A percentile compares a stretch with the other conserved stretches of the same genome.
phyloP scores from a whole-genome alignment of 2,329 filamentous ascomycete species.

The Lasiodiplodia citricola region DNA sequence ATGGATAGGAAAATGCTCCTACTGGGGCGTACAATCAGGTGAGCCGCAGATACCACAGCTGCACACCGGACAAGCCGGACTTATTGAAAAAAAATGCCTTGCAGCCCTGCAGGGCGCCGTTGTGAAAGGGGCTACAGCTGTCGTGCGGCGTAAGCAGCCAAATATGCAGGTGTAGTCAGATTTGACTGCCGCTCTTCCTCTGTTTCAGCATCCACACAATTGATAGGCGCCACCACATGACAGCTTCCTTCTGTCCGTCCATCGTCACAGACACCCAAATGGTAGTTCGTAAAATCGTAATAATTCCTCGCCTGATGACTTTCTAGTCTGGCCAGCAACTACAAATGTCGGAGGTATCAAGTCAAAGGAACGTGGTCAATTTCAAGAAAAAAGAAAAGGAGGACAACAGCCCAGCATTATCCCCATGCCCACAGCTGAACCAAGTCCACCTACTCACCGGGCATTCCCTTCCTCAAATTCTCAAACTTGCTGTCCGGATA shows the following conservation, averaged over 20 bases:
- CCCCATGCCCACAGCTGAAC: neutral
- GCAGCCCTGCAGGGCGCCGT: no score
- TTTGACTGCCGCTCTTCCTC: neutral
- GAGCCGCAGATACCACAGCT: neutral
- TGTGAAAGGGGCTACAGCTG: neutral
- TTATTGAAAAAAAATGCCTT: neutral
- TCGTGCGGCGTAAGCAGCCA: neutral
- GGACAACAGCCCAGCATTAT: neutral
- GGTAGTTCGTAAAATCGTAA: neutral
- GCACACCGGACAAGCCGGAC: neutral
- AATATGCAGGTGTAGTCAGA: neutral
- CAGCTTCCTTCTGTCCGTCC: neutral
- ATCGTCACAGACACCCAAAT: neutral
- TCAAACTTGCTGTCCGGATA: constrained; percentile 62
- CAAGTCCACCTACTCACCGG: constrained; percentile 33
- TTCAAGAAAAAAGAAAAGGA: neutral
- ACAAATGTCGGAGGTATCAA: neutral
- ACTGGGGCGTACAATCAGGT: neutral
- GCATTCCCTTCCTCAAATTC: constrained; percentile 55
- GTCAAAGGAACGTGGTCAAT: neutral
- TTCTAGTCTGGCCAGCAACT: neutral
- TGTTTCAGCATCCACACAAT: neutral
- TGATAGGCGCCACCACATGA: neutral
- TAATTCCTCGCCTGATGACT: neutral
- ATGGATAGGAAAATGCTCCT: neutral